Percentiles rank a stretch among this genome's conserved stretches.
Evolutionary conservation across 2,329 filamentous ascomycete genomes (phyloP).

Genomic region (Trichophyton verrucosum): DNA sequence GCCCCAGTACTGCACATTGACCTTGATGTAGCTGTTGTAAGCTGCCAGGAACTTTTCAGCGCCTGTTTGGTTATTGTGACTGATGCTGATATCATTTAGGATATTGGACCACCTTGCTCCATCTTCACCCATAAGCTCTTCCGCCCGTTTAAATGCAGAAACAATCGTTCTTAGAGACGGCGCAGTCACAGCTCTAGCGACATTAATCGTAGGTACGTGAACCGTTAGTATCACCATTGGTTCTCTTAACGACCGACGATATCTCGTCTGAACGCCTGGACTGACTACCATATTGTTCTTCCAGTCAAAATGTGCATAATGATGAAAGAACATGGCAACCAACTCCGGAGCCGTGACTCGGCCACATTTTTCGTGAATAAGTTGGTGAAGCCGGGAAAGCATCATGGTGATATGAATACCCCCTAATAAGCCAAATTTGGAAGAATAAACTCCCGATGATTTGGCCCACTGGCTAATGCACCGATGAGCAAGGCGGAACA

Average conservation of each 20-base stretch:
- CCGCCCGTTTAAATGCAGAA: conserved; percentile 41
- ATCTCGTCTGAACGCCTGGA: conserved; percentile 32
- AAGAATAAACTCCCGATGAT: conserved; percentile 50
- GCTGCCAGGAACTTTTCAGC: conserved; percentile 38
- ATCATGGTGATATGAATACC: conserved; percentile 54
- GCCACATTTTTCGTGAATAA: conserved; percentile 30
- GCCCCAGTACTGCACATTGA: conserved; percentile 56
- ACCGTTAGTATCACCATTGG: conserved; percentile 53
- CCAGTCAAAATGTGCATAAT: conserved; percentile 54
- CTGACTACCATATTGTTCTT: conserved; percentile 43
- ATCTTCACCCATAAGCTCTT: conserved; percentile 27
- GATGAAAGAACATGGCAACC: conserved; percentile 47
- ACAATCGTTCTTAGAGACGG: conserved; percentile 42
- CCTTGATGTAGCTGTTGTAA: conserved; percentile 46
- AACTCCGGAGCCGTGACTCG: conserved; percentile 39
- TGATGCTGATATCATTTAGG: conserved; percentile 18
- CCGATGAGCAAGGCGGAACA: conserved; percentile 48
- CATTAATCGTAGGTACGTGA: conserved; percentile 50
- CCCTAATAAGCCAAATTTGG: conserved; percentile 52
- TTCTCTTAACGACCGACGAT: conserved; percentile 46
- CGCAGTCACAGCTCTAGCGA: conserved; percentile 42
- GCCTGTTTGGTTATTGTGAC: conserved; percentile 12
- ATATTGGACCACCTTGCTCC: conserved; percentile 36
- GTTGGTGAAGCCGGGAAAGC: conserved; percentile 48
- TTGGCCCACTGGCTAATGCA: conserved; percentile 52